Conservation (phyloP, 1,284 basidiomycete genomes). For the Ceratobasidium papillatum region DNA sequence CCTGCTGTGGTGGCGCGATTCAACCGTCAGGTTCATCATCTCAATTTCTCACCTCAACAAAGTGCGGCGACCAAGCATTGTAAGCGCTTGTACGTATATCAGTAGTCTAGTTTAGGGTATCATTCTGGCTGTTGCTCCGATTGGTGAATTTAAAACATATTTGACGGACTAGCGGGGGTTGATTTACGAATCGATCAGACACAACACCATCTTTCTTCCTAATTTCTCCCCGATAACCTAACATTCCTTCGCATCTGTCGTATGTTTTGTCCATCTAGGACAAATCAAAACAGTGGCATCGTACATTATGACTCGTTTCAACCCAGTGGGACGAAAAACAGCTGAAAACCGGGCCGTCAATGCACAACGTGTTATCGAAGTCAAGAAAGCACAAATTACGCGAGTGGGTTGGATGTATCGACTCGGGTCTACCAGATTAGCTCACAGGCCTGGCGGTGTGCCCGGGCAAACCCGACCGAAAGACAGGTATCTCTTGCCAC, state of each 20-base stretch:
- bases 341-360: not conserved
- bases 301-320: not conserved
- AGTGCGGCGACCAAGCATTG: not conserved
- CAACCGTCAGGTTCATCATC: not conserved
- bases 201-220: not conserved
- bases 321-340: not conserved
- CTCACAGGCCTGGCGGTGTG: not conserved
- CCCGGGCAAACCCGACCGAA: conserved; percentile 3
- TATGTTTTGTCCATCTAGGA: not conserved
- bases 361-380: not conserved
- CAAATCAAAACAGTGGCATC: not conserved
- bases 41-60: not conserved
- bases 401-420: not conserved
- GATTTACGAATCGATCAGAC: not conserved
- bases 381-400: not conserved
- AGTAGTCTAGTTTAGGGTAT: not conserved
- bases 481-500: not conserved
- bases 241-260: conserved; percentile 1
- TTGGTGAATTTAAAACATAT: conserved; percentile 1
- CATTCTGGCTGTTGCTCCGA: not conserved
- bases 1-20: conserved; percentile 1
- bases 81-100: not conserved
- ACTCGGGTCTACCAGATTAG: not conserved
- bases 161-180: not conserved
- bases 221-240: not conserved